Base-by-base conservation (phyloP, 495 filamentous ascomycete genomes). In the Thermothielavioides terrestris region DNA sequence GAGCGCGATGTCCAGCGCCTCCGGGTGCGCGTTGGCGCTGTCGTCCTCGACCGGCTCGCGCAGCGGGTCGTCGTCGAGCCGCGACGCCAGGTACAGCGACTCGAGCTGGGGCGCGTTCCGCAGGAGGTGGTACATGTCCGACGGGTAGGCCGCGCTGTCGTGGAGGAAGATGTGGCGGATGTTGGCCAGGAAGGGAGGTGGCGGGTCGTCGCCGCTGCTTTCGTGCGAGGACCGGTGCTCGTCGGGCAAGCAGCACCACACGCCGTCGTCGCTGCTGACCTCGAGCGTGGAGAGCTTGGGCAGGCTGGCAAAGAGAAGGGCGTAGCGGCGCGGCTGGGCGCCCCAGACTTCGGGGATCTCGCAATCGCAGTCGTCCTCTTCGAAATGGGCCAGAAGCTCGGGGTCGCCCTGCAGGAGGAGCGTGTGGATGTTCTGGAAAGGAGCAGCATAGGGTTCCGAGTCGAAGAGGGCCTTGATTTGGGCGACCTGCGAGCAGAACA, bases 61-160 rank as follows among this genome's bases (percentile, higher is more conserved):
- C 9, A 15, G n/a, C 6, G 31, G 12, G 28, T 30, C 42, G 15
- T 55, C 55, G 9, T 39, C 37, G 21, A n/a, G n/a, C n/a, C 59
- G 55, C 11, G 64, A 56, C 4, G 46, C 40, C 53, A 67, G 54
- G 60, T 67, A 65, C 12, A 67, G 55, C 2, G 62, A 65, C 44
- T 65, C 47, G 27, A 65, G 58, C 8, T 54, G 21, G 1, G 62
- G 60, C 17, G 60, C 60, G 50, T 63, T 58, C 2, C 27, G 36
- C 32, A 67, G 50, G 21, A 67, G 32, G 0, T 56, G 51, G 48
- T 56, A 35, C 4, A 67, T 49, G 40, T 63, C 46, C 20, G 32
- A 32, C 17, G 64, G 64, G 47, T 46, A 50, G 23, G 60, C 52
- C 28, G 50, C 27, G 46, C 57, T 61, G 38, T 59, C 26, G 54